Base-by-base conservation (phyloP, 306 rosid species). In the Potentilla sterilis region DNA sequence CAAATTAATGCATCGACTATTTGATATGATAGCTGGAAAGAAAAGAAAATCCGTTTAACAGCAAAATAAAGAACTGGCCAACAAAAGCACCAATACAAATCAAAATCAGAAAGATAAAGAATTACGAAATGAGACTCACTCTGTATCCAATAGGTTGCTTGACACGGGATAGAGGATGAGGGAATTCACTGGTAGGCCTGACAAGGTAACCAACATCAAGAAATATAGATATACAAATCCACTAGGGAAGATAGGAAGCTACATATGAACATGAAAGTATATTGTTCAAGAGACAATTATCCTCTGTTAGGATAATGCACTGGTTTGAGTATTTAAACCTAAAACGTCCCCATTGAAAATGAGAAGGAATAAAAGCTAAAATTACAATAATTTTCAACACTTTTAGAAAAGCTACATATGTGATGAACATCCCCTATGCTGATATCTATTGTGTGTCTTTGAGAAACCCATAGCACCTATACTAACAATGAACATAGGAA, bases 121-220 rank as follows among this genome's bases (percentile, higher is more conserved):
- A 49, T 18, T 46, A 58, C 41, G 21, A 62, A 19, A 32, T 58
- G 58, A 46, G 64, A 87, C 96, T 90, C 78, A 92, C 98, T 85
- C 84, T 92, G 81, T 90, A 84, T 79, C 86, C 93, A 79, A 89
- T 77, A 55, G 66, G 86, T 78, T 86, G 94, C 85, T 73, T 90
- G 72, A 90, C 96, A 79, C 97, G 93, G 54, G 97, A 89, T 68
- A 94, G 88, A 88, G 98, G 97, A 80, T 94, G 98, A 37, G 96
- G 93, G 55, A 92, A 94, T 81, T 94, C 97, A 81, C 82, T 89
- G 28, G 98, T 94, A 79, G 97, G 98, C 81, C 97, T 94, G 85
- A 28, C 9, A 72, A 83, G 74, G 59, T 43, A 41, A 35, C 28
- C 28, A 28, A 69, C 75, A 44, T 70, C 70, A 65, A 13, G 51